Base-by-base conservation (phyloP, 257 asterid genomes). In the Handroanthus guayacan region DNA sequence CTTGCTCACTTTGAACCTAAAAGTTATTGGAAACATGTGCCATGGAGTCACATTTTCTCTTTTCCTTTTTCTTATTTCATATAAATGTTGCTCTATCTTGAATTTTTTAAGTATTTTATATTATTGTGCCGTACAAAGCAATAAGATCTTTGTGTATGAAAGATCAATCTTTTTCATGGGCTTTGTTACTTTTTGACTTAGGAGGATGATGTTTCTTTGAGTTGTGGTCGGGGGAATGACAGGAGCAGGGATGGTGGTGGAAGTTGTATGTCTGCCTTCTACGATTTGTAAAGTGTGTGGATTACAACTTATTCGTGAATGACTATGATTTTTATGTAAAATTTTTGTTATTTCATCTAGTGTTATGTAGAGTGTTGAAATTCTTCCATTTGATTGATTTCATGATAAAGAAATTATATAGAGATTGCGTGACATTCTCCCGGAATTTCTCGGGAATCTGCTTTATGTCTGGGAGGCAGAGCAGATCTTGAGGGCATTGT, bases 301-400 rank as follows among this genome's bases (percentile, higher is more conserved):
- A 56, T 41, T 57, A 56, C 36, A 25, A 44, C 76, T 31, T 62
- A 7, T 50, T 9, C 43, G 52, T 50, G 45, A 38, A 36, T 18
- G 37, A 5, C 16, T 37, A 63, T 13, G 36, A 52, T 55, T 77
- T 18, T 60, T 38, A 37, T 17, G 50, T 62, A 4, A 38, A 70
- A 52, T 6, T 77, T 69, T 1, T 25, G 1, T 25, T 1, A 25
- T 25, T 9, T 52, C 18, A 70, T 17, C 39, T 70, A 70, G 54
- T 9, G 25, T 57, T 54, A 14, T 11, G 48, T 9, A 45, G 5
- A 5, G 48, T 34, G 14, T 20, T 69, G 62, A 38, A 60, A 58
- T 48, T 60, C 25, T 48, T 51, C 56, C 50, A 60, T 77, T 60
- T 47, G 58, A 69, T 77, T 36, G 50, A 50, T 60, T 45, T 47